phyloP scores from a whole-genome alignment of 116 monocot genomes.

The Trichopus zeylanicus region DNA sequence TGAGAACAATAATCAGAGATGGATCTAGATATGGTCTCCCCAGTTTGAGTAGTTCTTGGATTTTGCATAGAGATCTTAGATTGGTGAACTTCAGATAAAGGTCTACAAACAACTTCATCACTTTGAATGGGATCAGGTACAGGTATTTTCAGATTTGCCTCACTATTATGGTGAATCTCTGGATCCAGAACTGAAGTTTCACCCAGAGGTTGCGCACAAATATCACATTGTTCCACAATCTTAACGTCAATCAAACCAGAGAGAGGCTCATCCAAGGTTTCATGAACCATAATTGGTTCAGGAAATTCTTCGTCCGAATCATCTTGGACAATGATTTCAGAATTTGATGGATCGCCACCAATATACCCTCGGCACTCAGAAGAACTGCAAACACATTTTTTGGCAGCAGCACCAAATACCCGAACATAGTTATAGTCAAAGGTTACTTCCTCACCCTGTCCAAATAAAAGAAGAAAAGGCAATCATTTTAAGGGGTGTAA shows the following conservation, averaged over 20 bases:
- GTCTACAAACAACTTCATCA: constrained; percentile 13
- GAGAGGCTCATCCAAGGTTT: neutral
- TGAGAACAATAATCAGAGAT: constrained; percentile 10
- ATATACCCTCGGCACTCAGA: constrained; percentile 83
- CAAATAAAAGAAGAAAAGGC: constrained; percentile 8
- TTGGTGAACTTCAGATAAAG: constrained; percentile 9
- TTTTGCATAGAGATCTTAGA: constrained; percentile 5
- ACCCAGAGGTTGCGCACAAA: constrained; percentile 2
- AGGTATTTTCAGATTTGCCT: constrained; percentile 5
- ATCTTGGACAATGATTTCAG: constrained; percentile 54
- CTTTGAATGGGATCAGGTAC: constrained; percentile 10
- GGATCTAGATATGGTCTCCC: constrained; percentile 1
- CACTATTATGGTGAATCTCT: constrained; percentile 7
- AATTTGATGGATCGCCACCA: constrained; percentile 74
- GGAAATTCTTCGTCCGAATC: constrained; percentile 78
- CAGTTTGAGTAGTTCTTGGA: constrained; percentile 2
- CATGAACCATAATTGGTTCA: constrained; percentile 39
- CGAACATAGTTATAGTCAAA: constrained; percentile 97
- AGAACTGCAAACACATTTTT: constrained; percentile 89
- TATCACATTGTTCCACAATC: constrained; percentile 3
- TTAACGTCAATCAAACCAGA: constrained; percentile 9
- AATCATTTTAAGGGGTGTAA: too few relatives aligned
- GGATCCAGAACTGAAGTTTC: neutral
- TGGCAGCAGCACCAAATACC: constrained; percentile 87
- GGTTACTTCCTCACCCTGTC: constrained; percentile 90